phyloP scores from a whole-genome alignment of 129 eudicot genomes.

The Pseudognaphalium luteoalbum region DNA sequence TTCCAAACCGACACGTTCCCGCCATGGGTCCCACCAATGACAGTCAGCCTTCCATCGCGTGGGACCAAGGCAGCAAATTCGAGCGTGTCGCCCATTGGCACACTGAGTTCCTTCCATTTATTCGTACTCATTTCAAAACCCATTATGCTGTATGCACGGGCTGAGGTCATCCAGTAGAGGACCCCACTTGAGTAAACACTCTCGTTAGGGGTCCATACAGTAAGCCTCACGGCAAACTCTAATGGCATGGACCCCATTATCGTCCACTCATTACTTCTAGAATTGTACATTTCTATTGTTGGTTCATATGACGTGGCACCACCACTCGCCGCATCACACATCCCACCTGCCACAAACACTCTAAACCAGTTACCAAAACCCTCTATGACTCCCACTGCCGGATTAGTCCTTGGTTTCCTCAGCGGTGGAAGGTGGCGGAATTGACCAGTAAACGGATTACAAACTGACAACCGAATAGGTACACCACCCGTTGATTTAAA shows the following conservation, averaged over 20 bases:
- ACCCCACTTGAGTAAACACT: conserved; percentile 53
- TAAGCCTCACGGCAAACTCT: conserved; percentile 69
- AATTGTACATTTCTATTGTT: conserved; percentile 62
- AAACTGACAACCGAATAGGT: conserved; percentile 41
- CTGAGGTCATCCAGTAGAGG: conserved; percentile 75
- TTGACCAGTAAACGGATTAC: conserved; percentile 63
- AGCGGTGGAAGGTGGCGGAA: conserved; percentile 48
- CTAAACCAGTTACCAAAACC: conserved; percentile 18
- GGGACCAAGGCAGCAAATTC: conserved; percentile 71
- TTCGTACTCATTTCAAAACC: conserved; percentile 50
- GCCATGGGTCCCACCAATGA: conserved; percentile 47
- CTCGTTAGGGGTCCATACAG: conserved; percentile 81
- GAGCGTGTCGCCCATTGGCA: conserved; percentile 61
- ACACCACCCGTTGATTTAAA: conserved; percentile 32
- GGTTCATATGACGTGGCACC: conserved; percentile 56
- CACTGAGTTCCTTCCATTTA: conserved; percentile 60
- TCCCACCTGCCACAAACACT: conserved; percentile 69
- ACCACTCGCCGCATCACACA: conserved; percentile 45
- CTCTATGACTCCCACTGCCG: conserved; percentile 64
- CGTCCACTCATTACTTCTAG: conserved; percentile 39
- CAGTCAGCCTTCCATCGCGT: conserved; percentile 42
- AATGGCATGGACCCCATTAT: conserved; percentile 58
- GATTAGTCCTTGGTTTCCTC: conserved; percentile 45
- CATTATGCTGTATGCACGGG: conserved; percentile 71
- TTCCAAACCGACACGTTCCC: conserved; percentile 54